These are phyloP conservation scores for Lepiota venenata DNA, from an alignment of 768 basidiomycete genomes.

Conservation along the genomic window DNA sequence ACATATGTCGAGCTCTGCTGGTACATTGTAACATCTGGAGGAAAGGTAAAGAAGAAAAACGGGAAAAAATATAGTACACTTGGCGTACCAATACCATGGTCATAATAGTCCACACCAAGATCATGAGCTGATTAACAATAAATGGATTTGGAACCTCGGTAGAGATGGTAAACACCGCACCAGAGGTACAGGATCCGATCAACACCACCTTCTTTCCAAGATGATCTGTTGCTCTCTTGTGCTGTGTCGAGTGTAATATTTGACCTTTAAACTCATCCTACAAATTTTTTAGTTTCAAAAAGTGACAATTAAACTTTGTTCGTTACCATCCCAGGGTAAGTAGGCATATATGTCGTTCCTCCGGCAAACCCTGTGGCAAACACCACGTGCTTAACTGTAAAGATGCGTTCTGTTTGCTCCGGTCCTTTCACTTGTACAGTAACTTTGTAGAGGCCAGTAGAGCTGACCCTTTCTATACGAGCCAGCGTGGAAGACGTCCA, in stretches of 20 bases:
- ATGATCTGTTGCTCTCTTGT: constrained; percentile 42
- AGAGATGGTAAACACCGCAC: constrained; percentile 14
- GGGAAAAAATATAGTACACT: constrained; percentile 22
- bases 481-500: constrained; percentile 52
- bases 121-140: constrained; percentile 28
- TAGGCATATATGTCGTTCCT: constrained; percentile 41
- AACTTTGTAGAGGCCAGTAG: constrained; percentile 7
- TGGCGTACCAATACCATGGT: constrained; percentile 33
- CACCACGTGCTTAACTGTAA: constrained; percentile 47
- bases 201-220: constrained; percentile 52
- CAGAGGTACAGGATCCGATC: constrained; percentile 58
- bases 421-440: background rate
- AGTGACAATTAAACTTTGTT: background rate
- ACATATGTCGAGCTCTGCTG: constrained; percentile 51
- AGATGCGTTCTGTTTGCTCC: constrained; percentile 37
- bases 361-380: constrained; percentile 53
- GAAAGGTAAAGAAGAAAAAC: constrained; percentile 36
- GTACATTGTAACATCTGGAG: constrained; percentile 41
- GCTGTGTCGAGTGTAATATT: constrained; percentile 47
- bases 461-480: constrained; percentile 31
- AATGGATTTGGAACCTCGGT: background rate
- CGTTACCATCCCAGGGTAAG: constrained; percentile 37
- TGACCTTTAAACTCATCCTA: constrained; percentile 48
- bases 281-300: background rate
- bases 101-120: constrained; percentile 30